Percentiles rank a stretch among this genome's conserved stretches.
These are phyloP conservation scores for Blastocystis sp. DNA, from an alignment of 352 stramenopile genomes.

Conservation along the genomic window DNA sequence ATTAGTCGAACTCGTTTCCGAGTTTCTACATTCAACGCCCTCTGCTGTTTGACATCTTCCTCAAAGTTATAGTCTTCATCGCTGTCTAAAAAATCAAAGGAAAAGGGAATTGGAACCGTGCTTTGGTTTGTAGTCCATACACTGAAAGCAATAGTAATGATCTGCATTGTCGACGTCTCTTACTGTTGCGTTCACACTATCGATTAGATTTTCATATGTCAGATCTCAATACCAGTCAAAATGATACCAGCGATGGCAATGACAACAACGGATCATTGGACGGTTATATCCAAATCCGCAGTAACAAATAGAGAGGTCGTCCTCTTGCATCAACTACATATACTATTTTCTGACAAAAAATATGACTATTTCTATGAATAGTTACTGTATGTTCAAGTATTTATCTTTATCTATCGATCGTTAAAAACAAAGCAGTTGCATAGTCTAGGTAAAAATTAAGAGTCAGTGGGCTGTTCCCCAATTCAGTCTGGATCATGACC, in stretches of 20 bases:
- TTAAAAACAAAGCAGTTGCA: no score
- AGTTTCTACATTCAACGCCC: background rate
- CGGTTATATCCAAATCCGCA: background rate
- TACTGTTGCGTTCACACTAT: constrained; percentile 1
- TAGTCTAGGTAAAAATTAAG: no score
- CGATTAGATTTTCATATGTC: background rate
- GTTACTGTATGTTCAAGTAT: no score
- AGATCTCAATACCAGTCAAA: background rate
- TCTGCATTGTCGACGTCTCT: constrained; percentile 6
- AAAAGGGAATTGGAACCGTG: background rate
- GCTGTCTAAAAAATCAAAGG: background rate
- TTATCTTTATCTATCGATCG: no score
- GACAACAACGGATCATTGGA: constrained; percentile 32
- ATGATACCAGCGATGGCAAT: constrained; percentile 37
- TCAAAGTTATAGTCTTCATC: constrained; percentile 42
- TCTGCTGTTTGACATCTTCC: background rate
- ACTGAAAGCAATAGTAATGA: constrained; percentile 16
- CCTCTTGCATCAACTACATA: background rate
- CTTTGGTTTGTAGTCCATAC: background rate
- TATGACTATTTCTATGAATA: background rate
- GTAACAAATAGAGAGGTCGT: background rate
- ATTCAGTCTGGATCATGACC: no score
- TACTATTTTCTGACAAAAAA: background rate
- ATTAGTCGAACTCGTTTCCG: background rate
- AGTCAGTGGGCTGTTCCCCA: no score